phyloP scores from a whole-genome alignment of 1,284 basidiomycete species.

The Rhodotorula sp. region DNA sequence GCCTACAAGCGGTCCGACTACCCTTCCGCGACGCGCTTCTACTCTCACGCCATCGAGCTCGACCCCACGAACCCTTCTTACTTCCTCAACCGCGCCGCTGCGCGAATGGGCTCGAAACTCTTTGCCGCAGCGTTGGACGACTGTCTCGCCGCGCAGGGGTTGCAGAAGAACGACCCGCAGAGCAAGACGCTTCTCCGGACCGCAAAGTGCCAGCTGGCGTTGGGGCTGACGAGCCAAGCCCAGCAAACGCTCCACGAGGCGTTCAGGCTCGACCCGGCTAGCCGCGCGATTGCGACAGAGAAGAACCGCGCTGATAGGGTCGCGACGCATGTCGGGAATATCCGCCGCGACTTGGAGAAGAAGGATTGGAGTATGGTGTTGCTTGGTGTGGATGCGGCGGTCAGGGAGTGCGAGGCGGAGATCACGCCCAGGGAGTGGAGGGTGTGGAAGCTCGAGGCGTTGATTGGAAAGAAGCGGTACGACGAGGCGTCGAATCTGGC shows the following conservation, averaged over 20 bases:
- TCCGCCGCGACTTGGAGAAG: conserved; percentile 60
- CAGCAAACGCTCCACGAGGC: conserved; percentile 50
- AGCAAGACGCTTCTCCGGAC: conserved; percentile 73
- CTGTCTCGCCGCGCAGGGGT: conserved; percentile 67
- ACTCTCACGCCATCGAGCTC: conserved; percentile 71
- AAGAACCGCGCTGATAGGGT: conserved; percentile 59
- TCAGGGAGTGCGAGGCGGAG: conserved; percentile 62
- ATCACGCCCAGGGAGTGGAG: conserved; percentile 69
- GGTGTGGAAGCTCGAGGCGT: conserved; percentile 71
- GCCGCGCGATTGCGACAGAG: conserved; percentile 65
- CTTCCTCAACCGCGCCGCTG: conserved; percentile 79
- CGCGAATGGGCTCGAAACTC: conserved; percentile 74
- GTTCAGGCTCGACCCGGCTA: conserved; percentile 54
- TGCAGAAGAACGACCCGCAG: conserved; percentile 56
- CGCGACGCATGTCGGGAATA: conserved; percentile 67
- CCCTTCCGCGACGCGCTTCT: conserved; percentile 65
- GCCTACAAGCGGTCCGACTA: conserved; percentile 37
- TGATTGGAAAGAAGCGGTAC: conserved; percentile 66
- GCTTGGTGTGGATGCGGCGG: conserved; percentile 52
- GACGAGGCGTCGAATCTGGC: conserved; percentile 68
- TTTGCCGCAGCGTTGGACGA: conserved; percentile 72
- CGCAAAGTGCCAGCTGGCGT: conserved; percentile 73
- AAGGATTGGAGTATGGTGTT: conserved; percentile 55
- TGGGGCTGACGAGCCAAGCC: conserved; percentile 64
- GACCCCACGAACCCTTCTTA: conserved; percentile 70